Evolutionary conservation across 2,329 filamentous ascomycete species (phyloP), one percentile per base, ranked within the genome.

Genomic region (Botrytis fabae): DNA sequence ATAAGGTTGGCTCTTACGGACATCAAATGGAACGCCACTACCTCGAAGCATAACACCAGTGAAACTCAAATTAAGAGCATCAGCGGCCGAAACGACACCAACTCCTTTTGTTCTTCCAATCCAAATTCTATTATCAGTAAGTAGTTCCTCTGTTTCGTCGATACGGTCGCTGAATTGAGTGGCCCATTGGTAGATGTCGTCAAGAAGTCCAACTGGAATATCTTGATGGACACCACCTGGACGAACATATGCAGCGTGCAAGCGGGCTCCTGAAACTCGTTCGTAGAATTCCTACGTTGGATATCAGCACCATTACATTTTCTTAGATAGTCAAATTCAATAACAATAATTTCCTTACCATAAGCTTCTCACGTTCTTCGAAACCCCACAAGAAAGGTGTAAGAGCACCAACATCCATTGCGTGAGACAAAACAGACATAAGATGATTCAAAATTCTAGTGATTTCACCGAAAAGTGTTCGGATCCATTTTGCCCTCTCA

Each of bases 61-160:
- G 86, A 99, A 99, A 75, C 93, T 94, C 81, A 97, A 94, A 88
- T 98, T 98, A 78, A 99, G 88, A n/a, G 96, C 97, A 78, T 99
- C 96, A 35, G 92, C 88, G 25, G 97, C 97, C 59, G 91, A 91
- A 66, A 99, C 93, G 76, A 98, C 94, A 83, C 96, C 96, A 64
- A 99, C 88, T 78, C 93, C 94, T 84, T 96, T 91, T 78, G 97
- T 93, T 83, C 96, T 90, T 80, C 94, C 92, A 80, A 97, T 95
- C 97, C 97, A 99, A 86, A 99, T 98, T 82, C 97, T 94, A 89
- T 99, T 99, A 84, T 99, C 96, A 60, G 96, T 99, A 79, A 99
- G 89, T 86, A 99, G 92, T 84, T 99, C 96, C 83, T 99, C 96
- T 72, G 96, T 98, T 84, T 99, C 96, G 82, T 99, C 96, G 80